Evolutionary conservation across 257 asterid species (phyloP).

Genomic region (Solanum dulcamara): DNA sequence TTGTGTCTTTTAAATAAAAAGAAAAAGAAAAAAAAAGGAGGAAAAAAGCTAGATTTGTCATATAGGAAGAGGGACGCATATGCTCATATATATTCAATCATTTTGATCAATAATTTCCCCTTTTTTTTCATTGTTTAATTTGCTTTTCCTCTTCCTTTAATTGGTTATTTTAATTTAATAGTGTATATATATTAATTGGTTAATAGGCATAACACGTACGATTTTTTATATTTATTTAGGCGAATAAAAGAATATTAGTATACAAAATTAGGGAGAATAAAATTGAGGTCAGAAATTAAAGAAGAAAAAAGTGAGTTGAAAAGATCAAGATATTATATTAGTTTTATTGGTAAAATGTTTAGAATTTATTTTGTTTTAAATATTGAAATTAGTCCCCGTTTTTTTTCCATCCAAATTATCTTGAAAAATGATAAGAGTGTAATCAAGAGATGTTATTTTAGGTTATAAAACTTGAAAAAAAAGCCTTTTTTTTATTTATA

Average conservation of each 20-base stretch:
- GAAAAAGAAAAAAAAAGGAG: background rate
- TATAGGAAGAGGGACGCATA: constrained; percentile 1
- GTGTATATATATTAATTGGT: background rate
- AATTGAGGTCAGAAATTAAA: background rate
- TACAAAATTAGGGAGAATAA: background rate
- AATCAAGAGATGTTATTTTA: background rate
- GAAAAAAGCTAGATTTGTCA: background rate
- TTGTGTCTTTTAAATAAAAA: background rate
- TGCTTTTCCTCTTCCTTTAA: background rate
- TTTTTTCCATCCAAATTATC: background rate
- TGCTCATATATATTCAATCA: background rate
- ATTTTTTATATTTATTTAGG: background rate
- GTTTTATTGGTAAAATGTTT: background rate
- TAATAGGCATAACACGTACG: background rate
- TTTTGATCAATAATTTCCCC: background rate
- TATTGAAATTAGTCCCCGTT: background rate
- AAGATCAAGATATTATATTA: background rate
- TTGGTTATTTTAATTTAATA: background rate
- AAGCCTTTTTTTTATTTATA: no score
- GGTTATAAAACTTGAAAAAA: background rate
- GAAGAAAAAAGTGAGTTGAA: background rate
- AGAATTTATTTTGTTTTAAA: background rate
- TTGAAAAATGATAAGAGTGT: background rate
- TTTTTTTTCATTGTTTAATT: background rate
- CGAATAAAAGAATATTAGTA: background rate